Base-by-base conservation (phyloP, 257 asterid species). In the Lantana camara region DNA sequence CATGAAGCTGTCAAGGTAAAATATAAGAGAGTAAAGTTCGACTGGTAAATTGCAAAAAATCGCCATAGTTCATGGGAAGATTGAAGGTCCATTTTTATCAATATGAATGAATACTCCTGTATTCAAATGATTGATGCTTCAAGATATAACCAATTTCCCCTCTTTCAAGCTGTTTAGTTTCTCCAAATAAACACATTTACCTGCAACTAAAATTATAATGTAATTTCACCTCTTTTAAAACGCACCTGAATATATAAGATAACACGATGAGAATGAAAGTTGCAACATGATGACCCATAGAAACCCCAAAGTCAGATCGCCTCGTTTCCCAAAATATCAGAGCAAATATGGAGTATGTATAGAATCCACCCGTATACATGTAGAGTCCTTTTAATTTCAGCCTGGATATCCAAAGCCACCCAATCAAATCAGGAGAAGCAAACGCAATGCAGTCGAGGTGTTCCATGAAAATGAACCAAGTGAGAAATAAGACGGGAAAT, bases 221-320 rank as follows among this genome's bases (percentile, higher is more conserved):
- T 15, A 45, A 62, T 61, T 74, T 60, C 52, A 75, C 62, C 66
- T 63, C 64, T 42, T 44, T n/a, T 50, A 21, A 44, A 60, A 69
- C 73, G 68, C 76, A 94, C 97, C 99, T 86, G 79, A 59, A 80
- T 71, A 80, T 47, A 71, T 94, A 94, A 42, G 99, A 94, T 32
- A 94, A 64, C 34, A 67, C 77, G 52, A 94, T 94, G 69, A 94
- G 98, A 73, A 84, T 70, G 48, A 87, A 87, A 52, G 99, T 83
- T 45, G 98, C 91, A 59, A 90, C 86, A 69, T 94, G 99, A 74
- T 94, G 99, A 70, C 93, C 17, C 99, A 94, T 94, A 7, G 99
- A 94, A 63, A 94, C 98, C 55, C 96, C 97, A 71, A 90, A 94
- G 77, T 94, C 99, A 16, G 98, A 77, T 67, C 99, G 96, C 80